phyloP scores from a whole-genome alignment of 2,329 filamentous ascomycete species.

The Epichloe bromicola region DNA sequence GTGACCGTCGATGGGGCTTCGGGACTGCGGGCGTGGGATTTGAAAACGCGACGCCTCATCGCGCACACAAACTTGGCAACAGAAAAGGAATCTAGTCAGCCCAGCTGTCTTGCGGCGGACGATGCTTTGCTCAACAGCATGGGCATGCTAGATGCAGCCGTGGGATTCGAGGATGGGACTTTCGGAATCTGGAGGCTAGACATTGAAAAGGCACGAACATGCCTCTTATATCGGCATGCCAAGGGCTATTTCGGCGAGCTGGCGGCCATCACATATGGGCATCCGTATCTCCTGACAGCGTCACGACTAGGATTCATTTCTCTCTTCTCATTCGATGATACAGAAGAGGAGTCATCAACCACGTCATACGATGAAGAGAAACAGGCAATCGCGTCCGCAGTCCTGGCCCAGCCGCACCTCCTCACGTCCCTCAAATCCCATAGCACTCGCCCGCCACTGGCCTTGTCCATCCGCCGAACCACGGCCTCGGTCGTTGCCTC shows the following conservation, averaged over 20 bases:
- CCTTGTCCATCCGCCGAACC: conserved; percentile 66
- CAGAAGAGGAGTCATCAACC: background rate
- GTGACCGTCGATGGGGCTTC: conserved; percentile 58
- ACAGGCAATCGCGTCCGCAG: background rate
- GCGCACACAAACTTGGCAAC: conserved; percentile 30
- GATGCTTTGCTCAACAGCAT: conserved; percentile 28
- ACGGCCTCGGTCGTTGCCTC: conserved; percentile 57
- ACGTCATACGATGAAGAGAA: background rate
- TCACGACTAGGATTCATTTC: conserved; percentile 62
- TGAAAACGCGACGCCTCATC: conserved; percentile 49
- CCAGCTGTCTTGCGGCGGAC: conserved; percentile 56
- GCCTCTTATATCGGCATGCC: conserved; percentile 42
- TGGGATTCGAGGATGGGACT: conserved; percentile 61
- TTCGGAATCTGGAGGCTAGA: conserved; percentile 58
- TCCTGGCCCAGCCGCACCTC: conserved; percentile 27
- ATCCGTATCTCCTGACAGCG: conserved; percentile 69
- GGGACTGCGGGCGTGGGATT: conserved; percentile 68
- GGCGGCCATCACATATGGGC: conserved; percentile 55
- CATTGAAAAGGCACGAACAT: conserved; percentile 29
- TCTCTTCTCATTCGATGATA: conserved; percentile 51
- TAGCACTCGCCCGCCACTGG: conserved; percentile 64
- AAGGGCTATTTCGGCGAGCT: conserved; percentile 52
- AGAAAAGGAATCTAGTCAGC: conserved; percentile 19
- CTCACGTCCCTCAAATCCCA: conserved; percentile 71
- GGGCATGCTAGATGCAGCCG: conserved; percentile 41